A percentile compares a stretch with the other conserved stretches of the same genome.
Evolutionary conservation across 176 grass and related monocot species (phyloP).

Genomic region (Ensete glaucum): DNA sequence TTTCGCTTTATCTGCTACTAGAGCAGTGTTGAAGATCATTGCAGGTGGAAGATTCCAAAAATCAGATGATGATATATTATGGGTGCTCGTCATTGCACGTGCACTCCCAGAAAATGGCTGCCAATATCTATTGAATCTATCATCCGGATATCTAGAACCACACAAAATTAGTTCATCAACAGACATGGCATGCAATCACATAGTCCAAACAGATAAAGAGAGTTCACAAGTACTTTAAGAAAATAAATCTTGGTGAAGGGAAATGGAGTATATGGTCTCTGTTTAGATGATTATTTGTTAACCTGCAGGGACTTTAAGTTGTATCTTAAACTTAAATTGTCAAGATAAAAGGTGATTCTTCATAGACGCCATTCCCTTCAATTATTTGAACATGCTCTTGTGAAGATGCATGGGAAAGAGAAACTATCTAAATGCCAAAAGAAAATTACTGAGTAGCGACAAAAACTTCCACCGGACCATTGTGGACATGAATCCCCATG

Average conservation of each 20-base stretch:
- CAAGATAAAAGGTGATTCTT: neutral
- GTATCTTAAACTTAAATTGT: neutral
- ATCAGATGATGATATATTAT: conserved; percentile 56
- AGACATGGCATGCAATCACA: neutral
- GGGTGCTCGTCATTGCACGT: conserved; percentile 60
- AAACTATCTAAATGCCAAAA: neutral
- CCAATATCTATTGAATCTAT: conserved; percentile 78
- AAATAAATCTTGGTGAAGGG: neutral
- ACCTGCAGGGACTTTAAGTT: neutral
- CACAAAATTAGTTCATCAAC: conserved; percentile 5
- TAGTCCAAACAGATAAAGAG: neutral
- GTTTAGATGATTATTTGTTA: neutral
- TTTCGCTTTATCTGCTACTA: conserved; percentile 48
- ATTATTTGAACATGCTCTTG: neutral
- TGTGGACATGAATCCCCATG: neutral
- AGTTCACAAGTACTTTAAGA: neutral
- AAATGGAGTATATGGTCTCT: neutral
- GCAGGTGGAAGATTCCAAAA: conserved; percentile 91
- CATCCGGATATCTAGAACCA: conserved; percentile 72
- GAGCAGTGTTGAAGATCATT: conserved; percentile 60
- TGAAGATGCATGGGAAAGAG: neutral
- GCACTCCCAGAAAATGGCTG: conserved; percentile 53
- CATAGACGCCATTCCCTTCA: neutral
- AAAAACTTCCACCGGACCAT: neutral
- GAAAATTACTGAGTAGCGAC: neutral